These are phyloP conservation scores for Eutrema salsugineum DNA, from an alignment of 441 rosid genomes.

Conservation along the genomic window DNA sequence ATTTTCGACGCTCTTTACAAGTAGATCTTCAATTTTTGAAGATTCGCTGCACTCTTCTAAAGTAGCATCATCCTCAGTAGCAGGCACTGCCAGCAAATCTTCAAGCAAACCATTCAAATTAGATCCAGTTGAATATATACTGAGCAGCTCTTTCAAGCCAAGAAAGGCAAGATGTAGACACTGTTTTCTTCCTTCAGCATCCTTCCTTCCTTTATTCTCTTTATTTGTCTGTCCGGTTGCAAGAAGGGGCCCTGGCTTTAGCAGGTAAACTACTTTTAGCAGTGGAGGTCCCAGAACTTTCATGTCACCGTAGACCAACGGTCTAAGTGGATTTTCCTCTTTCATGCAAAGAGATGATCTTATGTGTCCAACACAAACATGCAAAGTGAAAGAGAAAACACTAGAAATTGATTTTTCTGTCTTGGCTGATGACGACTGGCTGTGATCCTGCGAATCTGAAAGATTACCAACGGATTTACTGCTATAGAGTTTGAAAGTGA, in stretches of 20 bases:
- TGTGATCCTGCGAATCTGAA: constrained; percentile 47
- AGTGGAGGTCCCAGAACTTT: constrained; percentile 55
- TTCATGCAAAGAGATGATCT: constrained; percentile 43
- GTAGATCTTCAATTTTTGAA: constrained; percentile 43
- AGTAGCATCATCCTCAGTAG: constrained; percentile 33
- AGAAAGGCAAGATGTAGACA: constrained; percentile 53
- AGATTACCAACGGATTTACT: constrained; percentile 26
- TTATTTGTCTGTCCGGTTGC: constrained; percentile 35
- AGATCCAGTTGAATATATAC: constrained; percentile 39
- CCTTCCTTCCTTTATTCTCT: constrained; percentile 35
- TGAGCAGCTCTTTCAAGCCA: constrained; percentile 67
- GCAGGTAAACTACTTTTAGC: constrained; percentile 58
- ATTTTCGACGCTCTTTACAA: constrained; percentile 39
- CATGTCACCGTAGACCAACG: constrained; percentile 56
- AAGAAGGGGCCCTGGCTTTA: constrained; percentile 37
- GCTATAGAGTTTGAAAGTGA: constrained; percentile 31
- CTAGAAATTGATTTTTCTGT: constrained; percentile 36
- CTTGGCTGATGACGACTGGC: constrained; percentile 44
- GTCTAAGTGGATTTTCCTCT: constrained; percentile 55
- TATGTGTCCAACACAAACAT: constrained; percentile 50
- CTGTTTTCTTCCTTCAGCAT: constrained; percentile 51
- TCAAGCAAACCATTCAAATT: constrained; percentile 49
- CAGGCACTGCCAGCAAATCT: constrained; percentile 50
- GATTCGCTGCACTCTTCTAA: constrained; percentile 39
- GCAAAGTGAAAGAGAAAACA: constrained; percentile 51